A percentile compares a stretch with the other conserved stretches of the same genome.
These are phyloP conservation scores for Poronia punctata DNA, from an alignment of 495 filamentous ascomycete genomes.

Conservation along the genomic window DNA sequence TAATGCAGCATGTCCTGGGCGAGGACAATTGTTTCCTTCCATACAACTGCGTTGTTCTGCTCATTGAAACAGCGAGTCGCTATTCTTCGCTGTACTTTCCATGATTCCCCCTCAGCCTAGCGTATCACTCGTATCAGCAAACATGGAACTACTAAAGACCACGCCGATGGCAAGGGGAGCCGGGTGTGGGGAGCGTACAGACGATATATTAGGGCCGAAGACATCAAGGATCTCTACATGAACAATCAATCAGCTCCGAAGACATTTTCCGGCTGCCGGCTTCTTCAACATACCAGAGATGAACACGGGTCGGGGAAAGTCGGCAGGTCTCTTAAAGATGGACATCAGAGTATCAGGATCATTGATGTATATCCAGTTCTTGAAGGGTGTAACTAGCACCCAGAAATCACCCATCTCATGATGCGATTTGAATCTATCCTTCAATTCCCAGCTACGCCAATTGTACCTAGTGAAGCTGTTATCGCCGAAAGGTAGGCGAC, in stretches of 20 bases:
- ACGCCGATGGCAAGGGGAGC: neutral
- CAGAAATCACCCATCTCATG: constrained; percentile 35
- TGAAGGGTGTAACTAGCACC: constrained; percentile 35
- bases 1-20: constrained; percentile 39
- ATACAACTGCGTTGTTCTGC: constrained; percentile 40
- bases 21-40: constrained; percentile 38
- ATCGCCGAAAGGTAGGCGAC: constrained; percentile 18
- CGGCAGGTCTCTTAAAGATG: constrained; percentile 29
- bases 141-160: neutral
- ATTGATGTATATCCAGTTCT: constrained; percentile 33
- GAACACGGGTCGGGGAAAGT: constrained; percentile 37
- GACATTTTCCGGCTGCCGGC: no score
- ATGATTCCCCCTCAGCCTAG: constrained; percentile 32
- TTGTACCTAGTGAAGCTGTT: constrained; percentile 27
- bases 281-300: constrained; percentile 18
- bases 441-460: constrained; percentile 28
- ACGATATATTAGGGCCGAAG: constrained; percentile 41
- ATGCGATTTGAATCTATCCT: constrained; percentile 32
- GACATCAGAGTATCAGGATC: constrained; percentile 33
- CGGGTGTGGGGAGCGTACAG: constrained; percentile 18
- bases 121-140: neutral
- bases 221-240: constrained; percentile 30
- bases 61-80: constrained; percentile 39
- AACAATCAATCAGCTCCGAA: neutral
- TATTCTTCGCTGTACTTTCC: constrained; percentile 40